phyloP scores from a whole-genome alignment of 2,329 filamentous ascomycete genomes.

The Trichoderma koningii region DNA sequence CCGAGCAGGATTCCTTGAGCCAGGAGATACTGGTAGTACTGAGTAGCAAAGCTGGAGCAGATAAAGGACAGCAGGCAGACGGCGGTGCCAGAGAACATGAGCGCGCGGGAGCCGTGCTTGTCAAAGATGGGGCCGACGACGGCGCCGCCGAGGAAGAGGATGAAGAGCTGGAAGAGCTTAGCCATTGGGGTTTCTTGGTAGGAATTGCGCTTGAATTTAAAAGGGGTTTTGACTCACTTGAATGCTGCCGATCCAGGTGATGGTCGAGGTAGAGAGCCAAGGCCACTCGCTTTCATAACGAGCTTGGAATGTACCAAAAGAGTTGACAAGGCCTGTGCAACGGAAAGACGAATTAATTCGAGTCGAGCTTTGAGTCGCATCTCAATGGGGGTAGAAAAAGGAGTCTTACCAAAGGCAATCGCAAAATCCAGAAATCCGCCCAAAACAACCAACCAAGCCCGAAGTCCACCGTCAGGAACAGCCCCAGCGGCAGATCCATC shows the following conservation, averaged over 20 bases:
- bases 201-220: neutral
- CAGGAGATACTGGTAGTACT: conserved; percentile 44
- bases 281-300: conserved; percentile 47
- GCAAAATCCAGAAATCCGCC: conserved; percentile 38
- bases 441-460: conserved; percentile 39
- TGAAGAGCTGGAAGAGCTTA: conserved; percentile 34
- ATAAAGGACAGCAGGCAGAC: conserved; percentile 44
- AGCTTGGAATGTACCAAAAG: conserved; percentile 59
- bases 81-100: conserved; percentile 42
- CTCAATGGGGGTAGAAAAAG: no score
- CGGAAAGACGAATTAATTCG: neutral
- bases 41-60: conserved; percentile 36
- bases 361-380: neutral
- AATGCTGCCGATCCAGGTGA: conserved; percentile 47
- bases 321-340: conserved; percentile 36
- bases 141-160: conserved; percentile 45
- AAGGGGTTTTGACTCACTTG: conserved; percentile 31
- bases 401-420: conserved; percentile 35
- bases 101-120: conserved; percentile 41
- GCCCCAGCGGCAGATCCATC: neutral
- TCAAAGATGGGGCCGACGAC: conserved; percentile 46
- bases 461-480: conserved; percentile 34
- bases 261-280: conserved; percentile 37
- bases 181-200: neutral
- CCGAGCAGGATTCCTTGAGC: conserved; percentile 47